Percentiles rank a stretch among this genome's conserved stretches.
Evolutionary conservation across 176 grass and related monocot species (phyloP).

Genomic region (Carex pumila): DNA sequence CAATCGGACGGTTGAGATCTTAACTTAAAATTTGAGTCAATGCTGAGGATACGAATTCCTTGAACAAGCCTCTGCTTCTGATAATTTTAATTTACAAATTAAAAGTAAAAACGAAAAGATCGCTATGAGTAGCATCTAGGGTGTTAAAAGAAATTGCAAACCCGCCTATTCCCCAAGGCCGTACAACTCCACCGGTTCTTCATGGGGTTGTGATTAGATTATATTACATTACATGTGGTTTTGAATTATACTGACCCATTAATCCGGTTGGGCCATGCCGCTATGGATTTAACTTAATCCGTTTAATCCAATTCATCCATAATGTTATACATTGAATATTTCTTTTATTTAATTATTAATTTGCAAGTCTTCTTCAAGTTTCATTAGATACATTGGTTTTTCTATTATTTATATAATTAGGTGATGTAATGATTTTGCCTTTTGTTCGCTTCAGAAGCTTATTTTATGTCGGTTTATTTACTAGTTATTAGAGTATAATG

Average conservation of each 20-base stretch:
- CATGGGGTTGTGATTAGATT: too few species aligned
- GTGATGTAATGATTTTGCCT: background rate
- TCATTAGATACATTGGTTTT: too few species aligned
- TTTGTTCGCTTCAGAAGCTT: background rate
- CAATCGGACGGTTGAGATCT: too few species aligned
- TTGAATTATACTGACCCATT: background rate
- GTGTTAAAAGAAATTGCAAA: background rate
- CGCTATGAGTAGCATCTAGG: too few species aligned
- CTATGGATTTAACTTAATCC: background rate
- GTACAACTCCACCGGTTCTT: too few species aligned
- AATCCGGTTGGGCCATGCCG: background rate
- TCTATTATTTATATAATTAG: background rate
- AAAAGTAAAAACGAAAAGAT: background rate
- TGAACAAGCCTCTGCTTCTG: too few species aligned
- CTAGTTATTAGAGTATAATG: background rate
- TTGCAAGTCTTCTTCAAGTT: too few species aligned
- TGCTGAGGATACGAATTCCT: too few species aligned
- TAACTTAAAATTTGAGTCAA: too few species aligned
- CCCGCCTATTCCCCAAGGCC: background rate
- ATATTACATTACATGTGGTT: background rate
- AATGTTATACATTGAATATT: too few species aligned
- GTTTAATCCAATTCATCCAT: background rate
- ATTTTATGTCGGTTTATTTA: background rate
- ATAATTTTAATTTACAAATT: background rate
- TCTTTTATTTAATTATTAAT: too few species aligned